A percentile compares a stretch with the other conserved stretches of the same genome.
Evolutionary conservation across 2,329 filamentous ascomycete species (phyloP).

Genomic region (Ascochyta fabae): DNA sequence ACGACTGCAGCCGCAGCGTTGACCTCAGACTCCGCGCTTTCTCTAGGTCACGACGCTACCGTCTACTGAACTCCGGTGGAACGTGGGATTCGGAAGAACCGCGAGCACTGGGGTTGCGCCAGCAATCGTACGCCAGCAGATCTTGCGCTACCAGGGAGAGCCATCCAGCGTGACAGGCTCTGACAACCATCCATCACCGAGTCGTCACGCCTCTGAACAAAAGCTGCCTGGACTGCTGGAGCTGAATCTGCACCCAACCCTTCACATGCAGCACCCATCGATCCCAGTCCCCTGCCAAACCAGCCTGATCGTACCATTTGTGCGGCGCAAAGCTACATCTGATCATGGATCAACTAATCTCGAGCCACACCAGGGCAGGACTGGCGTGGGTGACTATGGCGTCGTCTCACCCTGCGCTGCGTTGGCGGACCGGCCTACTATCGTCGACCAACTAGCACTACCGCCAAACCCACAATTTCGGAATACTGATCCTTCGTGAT

Average conservation of each 20-base stretch:
- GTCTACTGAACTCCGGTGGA: slow-evolving; percentile 11
- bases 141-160: slow-evolving; percentile 15
- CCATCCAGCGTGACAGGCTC: slow-evolving; percentile 3
- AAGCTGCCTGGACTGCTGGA: background rate
- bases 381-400: slow-evolving; percentile 16
- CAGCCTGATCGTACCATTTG: slow-evolving; percentile 4
- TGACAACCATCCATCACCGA: slow-evolving; percentile 5
- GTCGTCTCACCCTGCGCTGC: slow-evolving; percentile 21
- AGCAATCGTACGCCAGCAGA: slow-evolving; percentile 18
- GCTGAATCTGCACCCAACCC: slow-evolving; percentile 1
- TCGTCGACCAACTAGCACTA: slow-evolving; percentile 27
- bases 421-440: slow-evolving; percentile 29
- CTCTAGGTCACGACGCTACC: slow-evolving; percentile 7
- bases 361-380: slow-evolving; percentile 14
- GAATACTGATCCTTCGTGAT: slow-evolving; percentile 17
- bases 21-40: slow-evolving; percentile 8
- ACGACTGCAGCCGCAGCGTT: slow-evolving; percentile 6
- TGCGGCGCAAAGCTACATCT: slow-evolving; percentile 7
- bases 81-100: slow-evolving; percentile 24
- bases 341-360: slow-evolving; percentile 10
- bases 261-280: slow-evolving; percentile 5
- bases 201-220: background rate
- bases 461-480: slow-evolving; percentile 31
- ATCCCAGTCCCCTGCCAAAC: background rate
- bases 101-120: slow-evolving; percentile 21